Evolutionary conservation across 768 basidiomycete species (phyloP), one percentile per base, ranked within the genome.

Genomic region (Hericium coralloides): DNA sequence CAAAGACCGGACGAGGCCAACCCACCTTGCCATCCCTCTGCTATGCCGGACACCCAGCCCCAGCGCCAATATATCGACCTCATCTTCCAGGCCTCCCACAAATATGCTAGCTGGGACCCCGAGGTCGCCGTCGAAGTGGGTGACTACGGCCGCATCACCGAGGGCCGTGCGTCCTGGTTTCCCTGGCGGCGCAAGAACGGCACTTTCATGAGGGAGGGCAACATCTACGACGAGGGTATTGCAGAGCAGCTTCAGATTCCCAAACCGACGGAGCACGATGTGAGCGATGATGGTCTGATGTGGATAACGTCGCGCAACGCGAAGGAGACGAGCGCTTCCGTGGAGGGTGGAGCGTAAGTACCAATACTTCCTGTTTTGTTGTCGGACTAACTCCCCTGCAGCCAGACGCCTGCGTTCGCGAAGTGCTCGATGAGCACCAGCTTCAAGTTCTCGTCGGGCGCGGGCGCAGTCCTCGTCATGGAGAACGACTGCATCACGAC

Each of bases 51-150:
- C 43, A 45, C n/a, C 17, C 43, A 70, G 55, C 64, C n/a, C 17
- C 43, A 70, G 55, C 64, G 66, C 12, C 38, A 62, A 23, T 72
- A 68, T 63, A 61, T 66, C 26, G 67, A 69, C 50, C 70, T 72
- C 25, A 56, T 72, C 53, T 69, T 65, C 56, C 60, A 59, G 23
- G 64, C 67, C 12, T 64, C 65, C 43, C 58, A 58, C 22, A 71
- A 71, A 48, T 71, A 69, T 52, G 62, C 67, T 23, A 66, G 57
- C 48, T 71, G 69, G 70, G 71, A 72, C 53, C 71, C 70, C 15
- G 70, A 72, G 53, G 60, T 69, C 8, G 49, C 55, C 3, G 50
- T 70, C 22, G 58, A 65, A 31, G 66, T 66, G 12, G 71, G 70
- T 1, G 71, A 72, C 63, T 70, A 64, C 54, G 70, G 70, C 14